Evolutionary conservation across 768 basidiomycete species (phyloP).

Genomic region (Pulveroboletus sp.): DNA sequence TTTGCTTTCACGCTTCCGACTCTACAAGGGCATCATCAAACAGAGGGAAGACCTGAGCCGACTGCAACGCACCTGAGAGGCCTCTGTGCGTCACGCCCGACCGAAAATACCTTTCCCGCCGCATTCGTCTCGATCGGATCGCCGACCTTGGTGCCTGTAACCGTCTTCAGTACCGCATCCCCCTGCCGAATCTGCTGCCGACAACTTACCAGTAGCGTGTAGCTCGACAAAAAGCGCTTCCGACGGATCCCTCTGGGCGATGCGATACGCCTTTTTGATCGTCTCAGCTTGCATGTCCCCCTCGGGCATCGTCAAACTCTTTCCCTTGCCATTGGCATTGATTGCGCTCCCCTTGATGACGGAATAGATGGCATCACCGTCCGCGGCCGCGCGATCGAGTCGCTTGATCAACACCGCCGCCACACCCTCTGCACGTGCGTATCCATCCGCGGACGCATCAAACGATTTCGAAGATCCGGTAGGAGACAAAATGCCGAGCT

Average conservation of each 20-base stretch:
- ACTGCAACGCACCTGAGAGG: slow-evolving; percentile 14
- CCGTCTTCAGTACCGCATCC: background rate
- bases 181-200: background rate
- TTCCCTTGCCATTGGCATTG: slow-evolving; percentile 34
- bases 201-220: slow-evolving; percentile 43
- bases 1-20: slow-evolving; percentile 28
- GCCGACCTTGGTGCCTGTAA: slow-evolving; percentile 37
- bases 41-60: background rate
- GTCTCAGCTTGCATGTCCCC: slow-evolving; percentile 33
- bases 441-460: slow-evolving; percentile 33
- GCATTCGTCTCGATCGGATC: slow-evolving; percentile 51
- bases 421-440: slow-evolving; percentile 28
- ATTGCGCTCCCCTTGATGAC: slow-evolving; percentile 31
- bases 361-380: slow-evolving; percentile 31
- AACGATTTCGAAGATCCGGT: slow-evolving; percentile 33
- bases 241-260: slow-evolving; percentile 26
- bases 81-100: slow-evolving; percentile 16
- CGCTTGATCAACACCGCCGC: slow-evolving; percentile 34
- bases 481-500: slow-evolving; percentile 33
- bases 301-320: slow-evolving; percentile 34
- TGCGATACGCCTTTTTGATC: slow-evolving; percentile 31
- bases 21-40: slow-evolving; percentile 3
- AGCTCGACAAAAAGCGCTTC: slow-evolving; percentile 49
- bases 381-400: slow-evolving; percentile 28
- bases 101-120: slow-evolving; percentile 37